Evolutionary conservation across 2,329 filamentous ascomycete genomes (phyloP), one percentile per base, ranked within the genome.

Genomic region (Cordyceps militaris): DNA sequence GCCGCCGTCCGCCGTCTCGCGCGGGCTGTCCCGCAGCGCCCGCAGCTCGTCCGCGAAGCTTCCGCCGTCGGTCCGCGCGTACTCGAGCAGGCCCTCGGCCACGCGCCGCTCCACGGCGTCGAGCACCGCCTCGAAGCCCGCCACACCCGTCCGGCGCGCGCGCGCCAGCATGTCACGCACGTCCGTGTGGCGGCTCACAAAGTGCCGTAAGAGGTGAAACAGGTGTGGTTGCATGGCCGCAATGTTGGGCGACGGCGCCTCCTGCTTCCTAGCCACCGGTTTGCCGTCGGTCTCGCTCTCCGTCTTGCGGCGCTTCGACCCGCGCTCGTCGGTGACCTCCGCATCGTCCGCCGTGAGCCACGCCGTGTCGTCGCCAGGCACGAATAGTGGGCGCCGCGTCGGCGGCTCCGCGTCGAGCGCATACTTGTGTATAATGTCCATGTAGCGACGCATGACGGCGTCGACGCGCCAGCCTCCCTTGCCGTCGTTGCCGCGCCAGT

Each of bases 381-480:
- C 69, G 69, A 91, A 97, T 0, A 97, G 79, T 1, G 88, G 88
- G 60, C 81, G 79, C 51, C 93, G 78, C 40, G 72, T 66, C 0
- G 92, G 92, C 1, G 86, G 84, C 4, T 84, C 74, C 30, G 75
- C 71, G 34, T 84, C 84, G 0, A 94, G 75, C 1, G 88, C 89
- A 66, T 96, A 82, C 69, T 81, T 81, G 71, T 97, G 86, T 50
- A 97, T 81, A 59, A 99, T 95, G 66, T 97, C 88, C 71, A 97
- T 78, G 69, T 99, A 99, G 34, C 93, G 82, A 60, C 94, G 79
- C 65, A 94, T 82, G 1, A 97, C 84, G 2, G 89, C 91, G 70
- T 99, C 94, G 61, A 97, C 84, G 59, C 94, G 81, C 73, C 89
- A 97, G 1, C 94, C 95, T 4, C 91, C 89, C 60, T 83, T 86